phyloP scores from a whole-genome alignment of 1,284 basidiomycete species.

The Anthracocystis setariae region DNA sequence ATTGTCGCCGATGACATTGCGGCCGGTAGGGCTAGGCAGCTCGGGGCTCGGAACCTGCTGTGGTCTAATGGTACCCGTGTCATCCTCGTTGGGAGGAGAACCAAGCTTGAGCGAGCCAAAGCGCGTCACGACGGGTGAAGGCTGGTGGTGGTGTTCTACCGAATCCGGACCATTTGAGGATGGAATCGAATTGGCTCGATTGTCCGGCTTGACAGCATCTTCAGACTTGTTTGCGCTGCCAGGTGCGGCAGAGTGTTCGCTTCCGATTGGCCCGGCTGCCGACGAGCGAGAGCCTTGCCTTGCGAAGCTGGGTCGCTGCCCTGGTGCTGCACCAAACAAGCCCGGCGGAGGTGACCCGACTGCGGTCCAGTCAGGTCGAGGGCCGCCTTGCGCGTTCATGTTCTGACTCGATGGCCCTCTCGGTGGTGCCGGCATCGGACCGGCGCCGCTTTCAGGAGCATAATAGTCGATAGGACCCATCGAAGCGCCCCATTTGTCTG shows the following conservation, averaged over 20 bases:
- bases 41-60: slow-evolving; percentile 40
- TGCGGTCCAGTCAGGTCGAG: slow-evolving; percentile 49
- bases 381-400: slow-evolving; percentile 12
- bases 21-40: slow-evolving; percentile 43
- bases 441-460: slow-evolving; percentile 36
- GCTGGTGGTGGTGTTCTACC: slow-evolving; percentile 6
- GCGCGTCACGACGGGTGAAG: slow-evolving; percentile 28
- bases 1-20: slow-evolving; percentile 54
- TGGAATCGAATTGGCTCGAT: slow-evolving; percentile 18
- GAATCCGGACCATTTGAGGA: slow-evolving; percentile 31
- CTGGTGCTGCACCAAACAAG: slow-evolving; percentile 11
- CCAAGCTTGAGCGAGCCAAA: slow-evolving; percentile 51
- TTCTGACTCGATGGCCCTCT: slow-evolving; percentile 7
- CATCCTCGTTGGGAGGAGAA: slow-evolving; percentile 39
- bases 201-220: slow-evolving; percentile 34
- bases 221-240: slow-evolving; percentile 24
- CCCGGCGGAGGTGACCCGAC: slow-evolving; percentile 54
- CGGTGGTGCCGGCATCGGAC: slow-evolving; percentile 19
- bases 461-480: slow-evolving; percentile 60
- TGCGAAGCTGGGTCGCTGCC: slow-evolving; percentile 31
- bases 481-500: slow-evolving; percentile 53
- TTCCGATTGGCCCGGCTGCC: slow-evolving; percentile 1
- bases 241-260: slow-evolving; percentile 10
- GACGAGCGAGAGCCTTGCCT: slow-evolving; percentile 38
- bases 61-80: slow-evolving; percentile 7